A percentile compares a stretch with the other conserved stretches of the same genome.
These are phyloP conservation scores for Strobilomyces dryophilus DNA, from an alignment of 768 basidiomycete genomes.

Conservation along the genomic window DNA sequence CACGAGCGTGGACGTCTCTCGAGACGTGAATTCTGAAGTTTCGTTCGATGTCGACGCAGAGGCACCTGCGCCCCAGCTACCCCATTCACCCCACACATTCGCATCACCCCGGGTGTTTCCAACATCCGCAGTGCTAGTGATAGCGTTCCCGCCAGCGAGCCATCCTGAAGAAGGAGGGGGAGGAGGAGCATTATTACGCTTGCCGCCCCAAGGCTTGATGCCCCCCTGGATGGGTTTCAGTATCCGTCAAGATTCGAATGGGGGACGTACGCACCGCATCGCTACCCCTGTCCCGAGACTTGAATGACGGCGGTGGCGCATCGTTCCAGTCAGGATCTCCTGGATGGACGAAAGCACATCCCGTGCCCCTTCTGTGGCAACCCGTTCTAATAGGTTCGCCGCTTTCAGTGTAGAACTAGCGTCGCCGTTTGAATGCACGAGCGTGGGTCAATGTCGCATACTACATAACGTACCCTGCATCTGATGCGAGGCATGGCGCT, in stretches of 20 bases:
- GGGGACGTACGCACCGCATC: constrained; percentile 14
- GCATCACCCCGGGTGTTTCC: not conserved
- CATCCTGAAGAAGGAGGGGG: not conserved
- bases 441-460: constrained; percentile 2
- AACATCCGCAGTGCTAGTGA: not conserved
- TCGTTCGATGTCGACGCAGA: constrained; percentile 5
- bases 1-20: not conserved
- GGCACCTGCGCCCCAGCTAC: constrained; percentile 6
- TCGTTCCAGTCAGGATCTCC: constrained; percentile 20
- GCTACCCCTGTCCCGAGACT: constrained; percentile 13
- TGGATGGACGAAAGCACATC: constrained; percentile 32
- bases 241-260: not conserved
- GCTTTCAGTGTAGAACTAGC: constrained; percentile 28
- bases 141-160: not conserved
- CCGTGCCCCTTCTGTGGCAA: constrained; percentile 18
- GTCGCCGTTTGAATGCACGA: not conserved
- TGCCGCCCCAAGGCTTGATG: constrained; percentile 7
- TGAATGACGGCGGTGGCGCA: constrained; percentile 12
- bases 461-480: constrained; percentile 24
- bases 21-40: not conserved
- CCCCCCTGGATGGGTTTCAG: constrained; percentile 3
- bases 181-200: not conserved
- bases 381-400: constrained; percentile 27
- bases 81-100: constrained; percentile 5
- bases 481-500: constrained; percentile 20